Base-by-base conservation (phyloP, 768 basidiomycete species). In the Steccherinum ochraceum region DNA sequence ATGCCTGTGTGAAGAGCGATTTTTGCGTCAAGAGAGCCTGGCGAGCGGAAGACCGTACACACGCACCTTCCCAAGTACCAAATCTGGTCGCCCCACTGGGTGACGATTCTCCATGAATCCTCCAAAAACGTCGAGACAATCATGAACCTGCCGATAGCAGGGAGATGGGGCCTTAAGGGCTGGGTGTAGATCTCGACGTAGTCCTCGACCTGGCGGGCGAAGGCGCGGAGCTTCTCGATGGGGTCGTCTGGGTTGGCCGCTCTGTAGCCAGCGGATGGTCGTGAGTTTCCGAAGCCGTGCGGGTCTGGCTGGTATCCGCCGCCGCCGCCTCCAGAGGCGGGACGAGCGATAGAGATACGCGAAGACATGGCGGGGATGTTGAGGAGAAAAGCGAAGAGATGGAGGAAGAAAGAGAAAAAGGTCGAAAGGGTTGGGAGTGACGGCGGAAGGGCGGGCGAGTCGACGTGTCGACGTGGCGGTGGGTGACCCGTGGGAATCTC, bases 101-200 rank as follows among this genome's bases (percentile, higher is more conserved):
- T 90, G 53, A 90, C 49, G 63, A 98, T 98, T 56, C 96, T 76
- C 62, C 95, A 69, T 7, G 96, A 91, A 65, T 99, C 96, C 76
- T 99, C 96, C 68, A 94, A 74, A 72, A 99, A 99, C 10, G 96
- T 99, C 40, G 96, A 93, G 48, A 99, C 92, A 68, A 98, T 98
- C 52, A 99, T 69, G 71, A 97, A 98, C 60, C 96, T 82, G 52
- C 93, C 95, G 67, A 97, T 84, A 49, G 91, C 85, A 40, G 96
- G 96, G 61, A 99, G 77, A 67, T 94, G 84, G 48, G 96, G 96
- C 66, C 86, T 85, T 69, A 98, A 75, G 18, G 96, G 96, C 64
- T 96, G 88, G 5, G 93, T 86, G 69, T 88, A 87, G 58, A 89
- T 84, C 67, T 98, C 96, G 64, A 96, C 79, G 56, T 84, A 74